A percentile compares a stretch with the other conserved stretches of the same genome.
Conservation (phyloP, 1,284 basidiomycete genomes). For the Tilletia walkeri region DNA sequence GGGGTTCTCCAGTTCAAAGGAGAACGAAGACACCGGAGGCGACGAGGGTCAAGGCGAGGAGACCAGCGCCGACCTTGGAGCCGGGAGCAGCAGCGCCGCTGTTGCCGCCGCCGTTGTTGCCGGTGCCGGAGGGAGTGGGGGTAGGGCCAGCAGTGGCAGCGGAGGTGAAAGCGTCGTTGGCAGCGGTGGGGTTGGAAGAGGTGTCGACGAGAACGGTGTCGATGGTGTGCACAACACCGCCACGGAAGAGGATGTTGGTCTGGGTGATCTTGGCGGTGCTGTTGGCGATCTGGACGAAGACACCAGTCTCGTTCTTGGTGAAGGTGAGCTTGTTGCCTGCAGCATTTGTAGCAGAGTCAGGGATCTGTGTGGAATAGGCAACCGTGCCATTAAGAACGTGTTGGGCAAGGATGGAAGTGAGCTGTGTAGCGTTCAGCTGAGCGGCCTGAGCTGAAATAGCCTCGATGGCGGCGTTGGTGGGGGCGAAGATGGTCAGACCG, state of each 20-base stretch:
- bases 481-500: slow-evolving; percentile 74
- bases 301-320: slow-evolving; percentile 56
- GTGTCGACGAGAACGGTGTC: slow-evolving; percentile 66
- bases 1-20: not conserved
- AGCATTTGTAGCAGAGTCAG: slow-evolving; percentile 4
- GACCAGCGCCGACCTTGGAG: slow-evolving; percentile 15
- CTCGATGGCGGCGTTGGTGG: slow-evolving; percentile 53
- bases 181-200: slow-evolving; percentile 61
- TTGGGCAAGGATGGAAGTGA: slow-evolving; percentile 51
- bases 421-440: slow-evolving; percentile 63
- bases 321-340: not conserved
- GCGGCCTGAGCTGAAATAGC: slow-evolving; percentile 59
- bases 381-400: slow-evolving; percentile 70
- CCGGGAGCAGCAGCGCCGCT: slow-evolving; percentile 6
- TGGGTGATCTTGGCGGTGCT: slow-evolving; percentile 65
- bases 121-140: slow-evolving; percentile 22
- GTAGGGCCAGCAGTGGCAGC: slow-evolving; percentile 31
- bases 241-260: slow-evolving; percentile 67
- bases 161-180: slow-evolving; percentile 61
- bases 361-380: slow-evolving; percentile 59
- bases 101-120: slow-evolving; percentile 3
- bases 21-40: slow-evolving; percentile 5
- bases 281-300: slow-evolving; percentile 64
- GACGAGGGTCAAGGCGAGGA: slow-evolving; percentile 15
- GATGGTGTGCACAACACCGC: slow-evolving; percentile 72